phyloP scores from a whole-genome alignment of 1,284 basidiomycete species.

The Apiotrichum akiyoshidainum region DNA sequence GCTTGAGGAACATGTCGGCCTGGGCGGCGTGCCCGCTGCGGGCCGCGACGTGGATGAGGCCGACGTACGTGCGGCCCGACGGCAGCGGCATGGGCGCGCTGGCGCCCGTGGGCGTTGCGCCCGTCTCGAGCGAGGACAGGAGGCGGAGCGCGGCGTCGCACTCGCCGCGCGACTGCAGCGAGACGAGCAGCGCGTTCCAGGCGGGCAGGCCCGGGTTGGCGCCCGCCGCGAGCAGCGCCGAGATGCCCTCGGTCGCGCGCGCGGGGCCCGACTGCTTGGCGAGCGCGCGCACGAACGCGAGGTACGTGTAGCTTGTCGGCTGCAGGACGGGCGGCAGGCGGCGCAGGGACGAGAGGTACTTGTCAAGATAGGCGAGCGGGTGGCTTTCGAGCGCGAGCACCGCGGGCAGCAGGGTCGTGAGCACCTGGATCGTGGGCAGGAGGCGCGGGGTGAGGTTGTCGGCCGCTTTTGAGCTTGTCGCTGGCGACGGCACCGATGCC shows the following conservation, averaged over 20 bases:
- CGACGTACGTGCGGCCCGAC: constrained; percentile 11
- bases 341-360: constrained; percentile 18
- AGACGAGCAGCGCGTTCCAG: constrained; percentile 27
- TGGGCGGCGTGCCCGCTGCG: constrained; percentile 2
- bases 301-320: constrained; percentile 28
- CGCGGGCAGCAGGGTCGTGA: constrained; percentile 31
- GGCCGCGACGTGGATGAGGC: constrained; percentile 10
- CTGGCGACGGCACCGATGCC: neutral
- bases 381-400: constrained; percentile 24
- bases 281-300: constrained; percentile 27
- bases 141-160: constrained; percentile 22
- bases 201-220: constrained; percentile 18
- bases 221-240: constrained; percentile 16
- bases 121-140: constrained; percentile 26
- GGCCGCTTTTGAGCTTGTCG: too few relatives aligned
- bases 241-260: constrained; percentile 19
- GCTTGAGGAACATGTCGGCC: constrained; percentile 6
- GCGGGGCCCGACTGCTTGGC: constrained; percentile 11
- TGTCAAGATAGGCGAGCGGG: constrained; percentile 14
- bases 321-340: constrained; percentile 22
- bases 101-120: neutral
- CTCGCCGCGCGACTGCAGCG: constrained; percentile 22
- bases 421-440: constrained; percentile 23
- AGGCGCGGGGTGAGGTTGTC: constrained; percentile 5
- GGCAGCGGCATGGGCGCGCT: constrained; percentile 8